Conservation (phyloP, 441 rosid genomes). For the Raphanus hybrid region DNA sequence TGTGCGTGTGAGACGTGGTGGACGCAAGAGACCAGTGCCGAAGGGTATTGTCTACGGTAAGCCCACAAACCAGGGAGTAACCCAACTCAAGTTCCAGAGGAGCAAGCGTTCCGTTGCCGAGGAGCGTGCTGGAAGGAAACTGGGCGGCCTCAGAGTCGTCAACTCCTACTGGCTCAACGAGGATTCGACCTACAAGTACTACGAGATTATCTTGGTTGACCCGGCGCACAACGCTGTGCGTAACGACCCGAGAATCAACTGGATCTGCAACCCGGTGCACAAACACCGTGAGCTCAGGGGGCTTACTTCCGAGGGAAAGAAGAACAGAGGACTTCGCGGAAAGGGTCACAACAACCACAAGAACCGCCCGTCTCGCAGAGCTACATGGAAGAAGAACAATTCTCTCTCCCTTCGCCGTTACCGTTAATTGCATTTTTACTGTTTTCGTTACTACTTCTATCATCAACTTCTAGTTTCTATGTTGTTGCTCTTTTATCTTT, state of each 20-base stretch:
- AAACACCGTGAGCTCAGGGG: slow-evolving; percentile 11
- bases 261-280: slow-evolving; percentile 15
- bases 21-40: slow-evolving; percentile 74
- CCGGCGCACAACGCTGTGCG: slow-evolving; percentile 7
- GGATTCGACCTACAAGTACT: slow-evolving; percentile 29
- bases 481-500: neutral
- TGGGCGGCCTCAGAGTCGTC: slow-evolving; percentile 71
- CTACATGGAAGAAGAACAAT: slow-evolving; percentile 15
- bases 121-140: slow-evolving; percentile 70
- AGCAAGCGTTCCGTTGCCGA: slow-evolving; percentile 77
- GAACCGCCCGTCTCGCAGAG: slow-evolving; percentile 22
- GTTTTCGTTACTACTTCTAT: neutral
- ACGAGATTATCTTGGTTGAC: slow-evolving; percentile 8
- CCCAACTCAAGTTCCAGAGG: slow-evolving; percentile 75
- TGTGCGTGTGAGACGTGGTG: slow-evolving; percentile 76
- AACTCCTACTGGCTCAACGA: slow-evolving; percentile 79
- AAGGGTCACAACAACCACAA: slow-evolving; percentile 18
- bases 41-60: slow-evolving; percentile 82
- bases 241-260: slow-evolving; percentile 11
- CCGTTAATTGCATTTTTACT: slow-evolving; percentile 10
- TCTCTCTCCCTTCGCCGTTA: slow-evolving; percentile 15
- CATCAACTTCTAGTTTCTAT: neutral
- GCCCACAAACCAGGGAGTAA: slow-evolving; percentile 77
- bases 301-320: slow-evolving; percentile 7
- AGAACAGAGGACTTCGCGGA: slow-evolving; percentile 3